A percentile compares a stretch with the other conserved stretches of the same genome.
Conservation (phyloP, 371 early-diverging fungal species). For the Catenaria anguillulae region DNA sequence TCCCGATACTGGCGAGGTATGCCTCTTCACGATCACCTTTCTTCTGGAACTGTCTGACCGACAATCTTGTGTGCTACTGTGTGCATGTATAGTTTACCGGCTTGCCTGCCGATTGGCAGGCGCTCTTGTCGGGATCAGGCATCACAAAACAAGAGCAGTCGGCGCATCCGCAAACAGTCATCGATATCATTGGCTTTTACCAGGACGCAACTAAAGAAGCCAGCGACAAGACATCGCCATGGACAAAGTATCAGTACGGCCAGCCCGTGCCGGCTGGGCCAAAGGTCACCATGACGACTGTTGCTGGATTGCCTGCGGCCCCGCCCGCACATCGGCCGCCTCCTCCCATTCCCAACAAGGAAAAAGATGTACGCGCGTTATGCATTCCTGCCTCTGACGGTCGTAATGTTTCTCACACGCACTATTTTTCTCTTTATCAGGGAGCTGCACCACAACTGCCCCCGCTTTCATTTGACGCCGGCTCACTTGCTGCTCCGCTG, state of each 20-base stretch:
- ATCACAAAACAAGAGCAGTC: slow-evolving; percentile 89
- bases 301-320: neutral
- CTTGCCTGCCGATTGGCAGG: slow-evolving; percentile 86
- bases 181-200: slow-evolving; percentile 90
- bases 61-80: neutral
- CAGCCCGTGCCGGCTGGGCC: slow-evolving; percentile 21
- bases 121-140: slow-evolving; percentile 74
- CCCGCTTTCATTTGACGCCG: neutral
- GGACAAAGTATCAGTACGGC: slow-evolving; percentile 72
- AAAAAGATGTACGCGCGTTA: neutral
- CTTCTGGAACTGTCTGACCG: neutral
- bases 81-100: slow-evolving; percentile 36
- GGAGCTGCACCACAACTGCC: slow-evolving; percentile 12
- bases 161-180: slow-evolving; percentile 84
- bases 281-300: slow-evolving; percentile 3
- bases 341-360: slow-evolving; percentile 9
- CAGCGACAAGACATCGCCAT: slow-evolving; percentile 48
- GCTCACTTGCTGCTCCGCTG: neutral
- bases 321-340: neutral
- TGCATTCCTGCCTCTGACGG: too few relatives aligned
- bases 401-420: too few relatives aligned
- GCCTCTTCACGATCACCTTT: slow-evolving; percentile 40
- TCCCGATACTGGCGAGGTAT: slow-evolving; percentile 61
- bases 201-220: slow-evolving; percentile 49
- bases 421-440: too few relatives aligned